Evolutionary conservation across 306 rosid genomes (phyloP).

Genomic region (Potentilla sterilis): DNA sequence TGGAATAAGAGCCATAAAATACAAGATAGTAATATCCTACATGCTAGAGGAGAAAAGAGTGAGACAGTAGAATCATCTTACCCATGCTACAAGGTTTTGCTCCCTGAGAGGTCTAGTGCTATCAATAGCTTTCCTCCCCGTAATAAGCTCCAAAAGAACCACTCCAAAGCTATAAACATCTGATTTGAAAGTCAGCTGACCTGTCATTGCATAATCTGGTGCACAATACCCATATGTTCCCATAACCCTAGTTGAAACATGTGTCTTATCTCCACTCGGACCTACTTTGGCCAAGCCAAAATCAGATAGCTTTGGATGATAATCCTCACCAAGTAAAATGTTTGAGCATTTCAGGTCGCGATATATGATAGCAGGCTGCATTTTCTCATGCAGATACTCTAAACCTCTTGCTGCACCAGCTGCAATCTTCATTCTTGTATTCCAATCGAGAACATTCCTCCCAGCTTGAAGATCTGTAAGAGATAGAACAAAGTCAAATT

Average conservation of each 20-base stretch:
- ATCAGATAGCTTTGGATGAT: constrained; percentile 77
- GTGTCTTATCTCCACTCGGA: constrained; percentile 72
- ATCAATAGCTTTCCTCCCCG: constrained; percentile 75
- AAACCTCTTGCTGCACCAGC: constrained; percentile 78
- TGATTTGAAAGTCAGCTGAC: constrained; percentile 79
- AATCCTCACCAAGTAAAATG: constrained; percentile 77
- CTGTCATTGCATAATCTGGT: constrained; percentile 80
- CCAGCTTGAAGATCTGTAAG: constrained; percentile 46
- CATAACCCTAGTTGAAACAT: constrained; percentile 73
- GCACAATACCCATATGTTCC: constrained; percentile 90
- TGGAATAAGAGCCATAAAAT: background rate
- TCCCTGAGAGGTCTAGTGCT: constrained; percentile 37
- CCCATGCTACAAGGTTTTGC: constrained; percentile 81
- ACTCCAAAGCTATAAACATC: constrained; percentile 92
- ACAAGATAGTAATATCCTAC: background rate
- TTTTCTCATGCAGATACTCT: constrained; percentile 77
- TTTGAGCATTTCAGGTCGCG: constrained; percentile 86
- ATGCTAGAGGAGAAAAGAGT: background rate
- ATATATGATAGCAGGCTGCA: constrained; percentile 68
- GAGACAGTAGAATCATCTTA: constrained; percentile 34
- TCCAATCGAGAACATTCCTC: constrained; percentile 68
- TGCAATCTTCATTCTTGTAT: constrained; percentile 77
- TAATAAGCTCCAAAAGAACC: constrained; percentile 89
- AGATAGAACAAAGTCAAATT: background rate
- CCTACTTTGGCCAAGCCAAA: constrained; percentile 89